A percentile compares a stretch with the other conserved stretches of the same genome.
These are phyloP conservation scores for Ceratopteris richardii DNA, from an alignment of 75 land plant genomes.

Conservation along the genomic window DNA sequence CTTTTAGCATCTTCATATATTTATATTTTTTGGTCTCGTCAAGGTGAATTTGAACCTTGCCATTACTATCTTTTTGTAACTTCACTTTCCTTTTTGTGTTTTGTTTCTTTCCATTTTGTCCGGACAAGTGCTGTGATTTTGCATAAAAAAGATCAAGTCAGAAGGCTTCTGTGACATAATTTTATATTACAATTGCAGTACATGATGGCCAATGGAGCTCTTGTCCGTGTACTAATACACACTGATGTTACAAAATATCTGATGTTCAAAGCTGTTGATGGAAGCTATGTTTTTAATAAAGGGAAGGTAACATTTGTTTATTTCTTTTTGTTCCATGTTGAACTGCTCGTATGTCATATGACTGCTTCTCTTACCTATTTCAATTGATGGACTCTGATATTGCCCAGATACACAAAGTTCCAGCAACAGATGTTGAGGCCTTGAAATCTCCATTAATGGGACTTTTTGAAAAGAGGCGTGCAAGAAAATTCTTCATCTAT, in stretches of 20 bases:
- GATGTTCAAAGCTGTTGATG: constrained; percentile 95
- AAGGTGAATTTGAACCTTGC: no score
- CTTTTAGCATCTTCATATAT: no score
- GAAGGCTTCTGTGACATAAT: no score
- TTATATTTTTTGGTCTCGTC: no score
- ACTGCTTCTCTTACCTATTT: no score
- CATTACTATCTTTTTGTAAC: no score
- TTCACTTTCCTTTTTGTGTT: no score
- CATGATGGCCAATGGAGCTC: constrained; percentile 95
- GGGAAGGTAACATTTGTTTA: constrained; percentile 91
- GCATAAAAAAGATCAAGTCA: no score
- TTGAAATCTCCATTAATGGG: constrained; percentile 93
- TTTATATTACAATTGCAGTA: constrained; percentile 48
- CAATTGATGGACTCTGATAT: background rate
- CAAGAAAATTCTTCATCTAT: constrained; percentile 79
- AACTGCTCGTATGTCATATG: no score
- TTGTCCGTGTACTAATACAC: constrained; percentile 92
- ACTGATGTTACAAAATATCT: constrained; percentile 92
- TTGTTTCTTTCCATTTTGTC: no score
- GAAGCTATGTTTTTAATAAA: constrained; percentile 92
- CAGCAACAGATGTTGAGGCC: constrained; percentile 92
- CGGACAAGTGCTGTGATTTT: no score
- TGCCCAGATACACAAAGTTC: constrained; percentile 79
- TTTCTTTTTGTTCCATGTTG: no score
- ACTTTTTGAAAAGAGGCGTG: constrained; percentile 84